phyloP scores from a whole-genome alignment of 768 basidiomycete genomes.

The Aureoboletus auriporus region DNA sequence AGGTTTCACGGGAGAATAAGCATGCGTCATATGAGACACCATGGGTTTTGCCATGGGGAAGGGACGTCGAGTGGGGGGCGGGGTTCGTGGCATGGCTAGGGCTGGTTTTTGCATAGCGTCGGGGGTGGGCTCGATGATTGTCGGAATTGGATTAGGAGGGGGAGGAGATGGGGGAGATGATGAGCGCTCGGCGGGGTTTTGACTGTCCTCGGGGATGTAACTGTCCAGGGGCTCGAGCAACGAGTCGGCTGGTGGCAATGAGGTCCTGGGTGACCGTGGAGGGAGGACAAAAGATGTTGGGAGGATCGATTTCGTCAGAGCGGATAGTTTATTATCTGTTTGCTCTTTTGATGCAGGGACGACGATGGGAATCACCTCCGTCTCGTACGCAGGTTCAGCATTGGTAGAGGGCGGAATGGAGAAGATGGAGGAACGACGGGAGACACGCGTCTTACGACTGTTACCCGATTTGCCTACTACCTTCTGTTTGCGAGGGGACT shows the following conservation, averaged over 20 bases:
- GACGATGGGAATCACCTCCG: conserved; percentile 41
- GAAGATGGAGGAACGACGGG: conserved; percentile 43
- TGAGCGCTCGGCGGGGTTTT: not conserved
- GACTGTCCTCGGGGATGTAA: conserved; percentile 14
- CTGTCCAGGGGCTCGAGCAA: conserved; percentile 26
- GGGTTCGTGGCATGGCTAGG: conserved; percentile 17
- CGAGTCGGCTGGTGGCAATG: conserved; percentile 44
- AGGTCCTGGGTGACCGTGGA: conserved; percentile 69
- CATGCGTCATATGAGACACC: conserved; percentile 67
- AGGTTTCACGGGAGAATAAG: conserved; percentile 77
- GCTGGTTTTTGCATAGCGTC: conserved; percentile 2
- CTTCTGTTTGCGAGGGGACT: conserved; percentile 43
- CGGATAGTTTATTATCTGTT: conserved; percentile 13
- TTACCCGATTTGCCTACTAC: conserved; percentile 44
- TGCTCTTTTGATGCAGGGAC: conserved; percentile 28
- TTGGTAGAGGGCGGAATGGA: conserved; percentile 32
- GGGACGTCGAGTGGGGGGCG: conserved; percentile 33
- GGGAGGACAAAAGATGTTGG: conserved; percentile 74
- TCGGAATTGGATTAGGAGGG: conserved; percentile 16
- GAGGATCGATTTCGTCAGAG: conserved; percentile 45
- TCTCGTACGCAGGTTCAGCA: conserved; percentile 47
- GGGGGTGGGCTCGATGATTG: conserved; percentile 17
- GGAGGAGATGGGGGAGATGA: not conserved
- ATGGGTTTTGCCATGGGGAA: conserved; percentile 74
- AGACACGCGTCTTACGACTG: conserved; percentile 41